phyloP scores from a whole-genome alignment of 441 rosid genomes.

The Erodium texanum region DNA sequence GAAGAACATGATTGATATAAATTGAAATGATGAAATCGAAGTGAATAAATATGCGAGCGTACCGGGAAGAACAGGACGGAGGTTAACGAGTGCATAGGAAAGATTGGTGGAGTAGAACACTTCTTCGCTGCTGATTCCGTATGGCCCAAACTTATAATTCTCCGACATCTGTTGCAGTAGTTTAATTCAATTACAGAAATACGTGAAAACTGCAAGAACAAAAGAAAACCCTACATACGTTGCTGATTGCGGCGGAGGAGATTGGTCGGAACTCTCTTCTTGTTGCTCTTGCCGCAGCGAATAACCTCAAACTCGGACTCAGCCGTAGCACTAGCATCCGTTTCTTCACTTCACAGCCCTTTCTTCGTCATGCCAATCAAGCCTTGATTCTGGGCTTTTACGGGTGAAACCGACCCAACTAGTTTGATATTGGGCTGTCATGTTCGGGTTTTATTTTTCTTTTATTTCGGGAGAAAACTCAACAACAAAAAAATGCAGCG shows the following conservation, averaged over 20 bases:
- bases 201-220: not conserved
- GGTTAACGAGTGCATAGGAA: conserved; percentile 64
- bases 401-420: not conserved
- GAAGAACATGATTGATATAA: too few relatives aligned
- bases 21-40: not conserved
- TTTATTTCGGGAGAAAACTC: too few relatives aligned
- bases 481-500: too few relatives aligned
- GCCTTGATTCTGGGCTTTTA: not conserved
- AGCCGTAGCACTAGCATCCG: not conserved
- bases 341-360: too few relatives aligned
- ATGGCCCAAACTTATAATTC: conserved; percentile 39
- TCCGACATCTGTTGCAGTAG: conserved; percentile 28
- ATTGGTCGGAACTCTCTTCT: not conserved
- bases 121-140: conserved; percentile 47
- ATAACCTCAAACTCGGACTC: not conserved
- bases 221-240: not conserved
- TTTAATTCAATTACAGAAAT: not conserved
- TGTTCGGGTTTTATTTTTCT: too few relatives aligned
- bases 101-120: conserved; percentile 47
- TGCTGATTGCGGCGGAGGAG: not conserved
- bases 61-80: conserved; percentile 61
- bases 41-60: not conserved
- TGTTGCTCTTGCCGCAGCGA: not conserved
- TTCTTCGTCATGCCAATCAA: too few relatives aligned
- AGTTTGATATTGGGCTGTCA: not conserved